Percentiles rank a stretch among this genome's conserved stretches.
Conservation (phyloP, 2,329 filamentous ascomycete species). For the Bipolaris sorokiniana region DNA sequence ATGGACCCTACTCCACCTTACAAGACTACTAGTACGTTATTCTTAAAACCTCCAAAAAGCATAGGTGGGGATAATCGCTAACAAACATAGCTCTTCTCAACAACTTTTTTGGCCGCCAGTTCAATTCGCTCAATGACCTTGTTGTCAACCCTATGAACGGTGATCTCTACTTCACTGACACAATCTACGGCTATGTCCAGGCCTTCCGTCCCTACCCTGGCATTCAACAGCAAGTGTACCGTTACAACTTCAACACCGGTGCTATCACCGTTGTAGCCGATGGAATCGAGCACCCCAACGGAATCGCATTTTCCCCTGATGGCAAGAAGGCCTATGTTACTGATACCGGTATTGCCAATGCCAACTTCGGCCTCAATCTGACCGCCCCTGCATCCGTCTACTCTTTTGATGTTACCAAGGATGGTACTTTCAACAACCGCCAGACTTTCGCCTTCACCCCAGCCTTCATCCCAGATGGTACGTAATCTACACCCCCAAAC, state of each 20-base stretch:
- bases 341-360: conserved; percentile 44
- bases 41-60: neutral
- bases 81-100: conserved; percentile 40
- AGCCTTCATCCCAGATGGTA: conserved; percentile 29
- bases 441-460: conserved; percentile 32
- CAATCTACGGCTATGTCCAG: conserved; percentile 37
- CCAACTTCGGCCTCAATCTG: conserved; percentile 30
- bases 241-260: conserved; percentile 51
- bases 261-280: conserved; percentile 49
- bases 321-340: conserved; percentile 52
- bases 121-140: conserved; percentile 52
- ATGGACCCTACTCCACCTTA: conserved; percentile 34
- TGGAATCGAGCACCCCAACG: conserved; percentile 50
- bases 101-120: conserved; percentile 56
- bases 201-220: conserved; percentile 33
- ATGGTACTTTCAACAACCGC: conserved; percentile 30
- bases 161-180: conserved; percentile 58
- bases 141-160: conserved; percentile 46
- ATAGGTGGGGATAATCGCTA: neutral
- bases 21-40: conserved; percentile 30
- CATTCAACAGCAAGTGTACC: conserved; percentile 45
- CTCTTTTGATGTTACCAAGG: conserved; percentile 28
- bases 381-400: conserved; percentile 32
- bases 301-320: conserved; percentile 51
- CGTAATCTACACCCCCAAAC: neutral